Conservation (phyloP, 1,284 basidiomycete species). For the Ustilago xerochloae region DNA sequence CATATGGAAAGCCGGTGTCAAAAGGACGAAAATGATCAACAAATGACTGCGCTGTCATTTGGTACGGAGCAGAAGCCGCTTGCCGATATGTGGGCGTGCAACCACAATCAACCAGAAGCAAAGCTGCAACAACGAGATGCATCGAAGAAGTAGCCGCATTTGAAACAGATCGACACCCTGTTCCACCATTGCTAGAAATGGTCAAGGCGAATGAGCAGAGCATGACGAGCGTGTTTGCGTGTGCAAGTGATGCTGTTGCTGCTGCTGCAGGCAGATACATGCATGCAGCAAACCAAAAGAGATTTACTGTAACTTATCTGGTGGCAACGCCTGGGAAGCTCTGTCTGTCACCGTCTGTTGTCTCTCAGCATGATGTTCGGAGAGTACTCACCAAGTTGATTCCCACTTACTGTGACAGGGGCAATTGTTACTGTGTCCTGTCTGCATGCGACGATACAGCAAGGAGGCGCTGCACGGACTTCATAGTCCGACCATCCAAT, state of each 20-base stretch:
- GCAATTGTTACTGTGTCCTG: too few species aligned
- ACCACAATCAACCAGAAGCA: background rate
- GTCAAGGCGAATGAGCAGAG: too few species aligned
- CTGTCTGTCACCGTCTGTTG: too few species aligned
- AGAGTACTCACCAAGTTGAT: background rate
- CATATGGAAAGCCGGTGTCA: background rate
- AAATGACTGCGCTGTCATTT: background rate
- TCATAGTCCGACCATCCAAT: background rate
- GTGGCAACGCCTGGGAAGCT: too few species aligned
- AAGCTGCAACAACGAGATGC: conserved; percentile 7
- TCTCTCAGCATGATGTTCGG: too few species aligned
- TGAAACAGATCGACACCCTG: background rate
- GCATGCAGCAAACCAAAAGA: background rate
- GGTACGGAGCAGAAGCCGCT: background rate
- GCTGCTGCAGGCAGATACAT: background rate
- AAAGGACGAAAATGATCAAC: too few species aligned
- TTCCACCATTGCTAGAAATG: too few species aligned
- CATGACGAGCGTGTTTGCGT: too few species aligned
- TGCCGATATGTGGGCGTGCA: conserved; percentile 8
- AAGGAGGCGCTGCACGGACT: background rate
- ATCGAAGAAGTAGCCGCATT: background rate
- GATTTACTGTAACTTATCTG: too few species aligned
- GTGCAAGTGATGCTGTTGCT: background rate
- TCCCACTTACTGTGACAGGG: background rate
- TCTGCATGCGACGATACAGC: too few species aligned